Conservation (phyloP, 2,329 filamentous ascomycete genomes). For the Tolypocladium tundrense region DNA sequence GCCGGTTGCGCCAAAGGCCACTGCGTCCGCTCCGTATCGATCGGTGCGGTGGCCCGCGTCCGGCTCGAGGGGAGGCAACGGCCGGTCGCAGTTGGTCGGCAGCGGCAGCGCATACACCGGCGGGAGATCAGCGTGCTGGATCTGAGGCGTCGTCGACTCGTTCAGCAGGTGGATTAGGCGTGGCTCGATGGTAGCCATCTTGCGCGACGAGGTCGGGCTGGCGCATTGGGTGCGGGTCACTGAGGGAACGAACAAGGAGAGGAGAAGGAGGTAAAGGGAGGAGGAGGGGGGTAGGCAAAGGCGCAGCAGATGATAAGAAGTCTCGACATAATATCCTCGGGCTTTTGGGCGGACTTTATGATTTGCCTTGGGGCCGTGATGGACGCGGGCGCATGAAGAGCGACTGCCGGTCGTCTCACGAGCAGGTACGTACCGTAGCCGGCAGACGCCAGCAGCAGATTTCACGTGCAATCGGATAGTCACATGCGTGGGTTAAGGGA, state of each 20-base stretch:
- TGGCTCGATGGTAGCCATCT: conserved; percentile 58
- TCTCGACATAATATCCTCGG: conserved; percentile 1
- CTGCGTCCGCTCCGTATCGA: conserved; percentile 12
- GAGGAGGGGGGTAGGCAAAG: not conserved
- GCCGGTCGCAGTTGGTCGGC: conserved; percentile 31
- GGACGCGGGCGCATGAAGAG: not conserved
- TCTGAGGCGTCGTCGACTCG: conserved; percentile 38
- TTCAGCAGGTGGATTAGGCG: conserved; percentile 56
- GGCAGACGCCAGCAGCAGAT: not conserved
- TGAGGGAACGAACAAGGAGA: not conserved
- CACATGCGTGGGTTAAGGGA: conserved; percentile 4
- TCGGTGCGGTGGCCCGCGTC: conserved; percentile 33
- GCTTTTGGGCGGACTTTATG: not conserved
- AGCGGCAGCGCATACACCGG: conserved; percentile 39
- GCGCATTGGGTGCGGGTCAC: conserved; percentile 17
- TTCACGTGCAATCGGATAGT: conserved; percentile 1
- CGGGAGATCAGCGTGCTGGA: conserved; percentile 41
- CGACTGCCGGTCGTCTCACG: not conserved
- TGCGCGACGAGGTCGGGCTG: conserved; percentile 19
- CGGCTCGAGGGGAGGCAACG: conserved; percentile 42
- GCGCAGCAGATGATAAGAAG: not conserved
- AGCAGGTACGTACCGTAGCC: not conserved
- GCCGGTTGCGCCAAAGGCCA: conserved; percentile 4
- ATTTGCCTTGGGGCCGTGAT: not conserved
- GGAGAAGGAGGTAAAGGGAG: not conserved